phyloP scores from a whole-genome alignment of 176 grass and related monocot genomes.

The Paspalum notatum region DNA sequence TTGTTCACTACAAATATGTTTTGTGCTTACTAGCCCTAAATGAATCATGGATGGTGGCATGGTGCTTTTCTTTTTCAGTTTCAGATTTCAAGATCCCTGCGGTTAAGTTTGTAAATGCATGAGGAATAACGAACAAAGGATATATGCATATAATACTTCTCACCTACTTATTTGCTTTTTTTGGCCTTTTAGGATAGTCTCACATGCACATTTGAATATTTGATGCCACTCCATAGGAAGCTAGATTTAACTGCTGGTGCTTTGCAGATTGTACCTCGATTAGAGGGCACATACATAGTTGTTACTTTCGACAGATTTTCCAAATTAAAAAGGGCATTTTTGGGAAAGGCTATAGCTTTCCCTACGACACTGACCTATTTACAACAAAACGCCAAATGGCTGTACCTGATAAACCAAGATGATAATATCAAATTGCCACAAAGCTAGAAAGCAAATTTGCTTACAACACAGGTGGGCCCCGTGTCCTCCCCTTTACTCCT shows the following conservation, averaged over 20 bases:
- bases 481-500: constrained; percentile 31
- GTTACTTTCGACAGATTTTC: constrained; percentile 52
- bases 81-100: neutral
- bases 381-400: constrained; percentile 33
- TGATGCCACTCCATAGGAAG: neutral
- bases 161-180: neutral
- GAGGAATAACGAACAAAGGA: neutral
- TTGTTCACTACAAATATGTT: neutral
- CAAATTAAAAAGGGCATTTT: constrained; percentile 30
- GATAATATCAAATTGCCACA: constrained; percentile 46
- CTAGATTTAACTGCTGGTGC: neutral
- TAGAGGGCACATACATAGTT: constrained; percentile 3
- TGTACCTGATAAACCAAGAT: constrained; percentile 35
- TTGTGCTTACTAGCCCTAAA: neutral
- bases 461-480: constrained; percentile 38
- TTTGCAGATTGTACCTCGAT: constrained; percentile 27
- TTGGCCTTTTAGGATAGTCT: neutral
- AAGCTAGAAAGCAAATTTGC: constrained; percentile 44
- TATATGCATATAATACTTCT: constrained; percentile 5
- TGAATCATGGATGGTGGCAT: neutral
- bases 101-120: neutral
- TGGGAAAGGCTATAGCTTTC: constrained; percentile 39
- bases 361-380: constrained; percentile 37
- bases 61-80: neutral
- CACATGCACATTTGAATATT: neutral